phyloP scores from a whole-genome alignment of 2,329 filamentous ascomycete genomes.

The Sphaerostilbella broomeana region DNA sequence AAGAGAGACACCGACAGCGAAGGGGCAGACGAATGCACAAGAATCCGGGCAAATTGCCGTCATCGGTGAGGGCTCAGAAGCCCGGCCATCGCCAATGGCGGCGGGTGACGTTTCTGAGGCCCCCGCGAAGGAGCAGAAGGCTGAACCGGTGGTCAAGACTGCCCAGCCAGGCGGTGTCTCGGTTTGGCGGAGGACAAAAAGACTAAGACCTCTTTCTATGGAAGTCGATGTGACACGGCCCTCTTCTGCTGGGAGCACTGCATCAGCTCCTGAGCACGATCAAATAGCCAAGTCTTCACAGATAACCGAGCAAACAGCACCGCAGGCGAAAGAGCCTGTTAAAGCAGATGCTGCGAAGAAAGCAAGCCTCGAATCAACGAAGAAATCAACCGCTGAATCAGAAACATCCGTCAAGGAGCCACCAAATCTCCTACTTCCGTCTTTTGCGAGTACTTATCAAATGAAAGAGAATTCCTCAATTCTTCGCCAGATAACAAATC shows the following conservation, averaged over 20 bases:
- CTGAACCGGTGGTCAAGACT: conserved; percentile 26
- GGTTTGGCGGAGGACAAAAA: conserved; percentile 38
- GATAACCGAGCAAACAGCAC: conserved; percentile 4
- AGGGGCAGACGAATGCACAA: conserved; percentile 24
- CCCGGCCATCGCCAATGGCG: conserved; percentile 43
- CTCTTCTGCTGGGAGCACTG: conserved; percentile 15
- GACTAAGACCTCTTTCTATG: conserved; percentile 40
- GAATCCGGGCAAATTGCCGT: conserved; percentile 51
- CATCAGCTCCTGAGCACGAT: conserved; percentile 7
- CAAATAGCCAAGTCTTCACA: neutral
- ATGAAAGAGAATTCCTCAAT: conserved; percentile 63
- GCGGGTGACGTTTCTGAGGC: conserved; percentile 36
- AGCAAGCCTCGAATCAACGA: conserved; percentile 6
- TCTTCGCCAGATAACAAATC: conserved; percentile 56
- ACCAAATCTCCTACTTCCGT: conserved; percentile 62
- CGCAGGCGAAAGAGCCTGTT: conserved; percentile 9
- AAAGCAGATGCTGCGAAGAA: conserved; percentile 16
- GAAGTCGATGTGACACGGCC: conserved; percentile 36
- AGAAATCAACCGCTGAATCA: conserved; percentile 17
- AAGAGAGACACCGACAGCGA: conserved; percentile 42
- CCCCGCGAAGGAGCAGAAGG: conserved; percentile 28
- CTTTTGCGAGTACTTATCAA: conserved; percentile 61
- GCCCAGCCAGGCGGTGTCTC: conserved; percentile 21
- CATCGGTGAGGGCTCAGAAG: conserved; percentile 50
- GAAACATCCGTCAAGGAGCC: conserved; percentile 32